Percentiles rank a stretch among this genome's conserved stretches.
Conservation (phyloP, 1,284 basidiomycete species). For the Puccinia triticina region DNA sequence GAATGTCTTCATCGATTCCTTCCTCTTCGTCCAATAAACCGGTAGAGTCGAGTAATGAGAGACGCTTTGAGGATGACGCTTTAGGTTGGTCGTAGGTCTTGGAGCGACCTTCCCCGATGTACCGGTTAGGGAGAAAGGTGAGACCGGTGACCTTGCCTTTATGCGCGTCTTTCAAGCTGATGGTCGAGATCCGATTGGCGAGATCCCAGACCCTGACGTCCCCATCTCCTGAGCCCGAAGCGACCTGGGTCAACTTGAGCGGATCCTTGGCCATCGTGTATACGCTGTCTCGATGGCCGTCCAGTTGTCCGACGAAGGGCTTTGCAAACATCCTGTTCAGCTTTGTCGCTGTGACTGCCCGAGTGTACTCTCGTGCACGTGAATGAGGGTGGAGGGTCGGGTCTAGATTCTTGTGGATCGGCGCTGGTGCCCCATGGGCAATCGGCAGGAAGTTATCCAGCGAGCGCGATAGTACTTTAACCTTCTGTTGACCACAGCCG, state of each 20-base stretch:
- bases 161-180: slow-evolving; percentile 79
- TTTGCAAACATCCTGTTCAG: slow-evolving; percentile 96
- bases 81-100: slow-evolving; percentile 34
- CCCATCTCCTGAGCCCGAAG: slow-evolving; percentile 93
- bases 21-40: slow-evolving; percentile 46
- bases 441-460: slow-evolving; percentile 71
- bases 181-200: slow-evolving; percentile 69
- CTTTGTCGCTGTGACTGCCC: slow-evolving; percentile 92
- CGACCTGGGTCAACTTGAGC: slow-evolving; percentile 76
- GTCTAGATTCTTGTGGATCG: slow-evolving; percentile 86
- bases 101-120: slow-evolving; percentile 42
- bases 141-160: slow-evolving; percentile 88
- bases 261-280: slow-evolving; percentile 82
- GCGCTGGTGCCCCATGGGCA: slow-evolving; percentile 74
- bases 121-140: slow-evolving; percentile 66
- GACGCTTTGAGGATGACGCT: slow-evolving; percentile 21
- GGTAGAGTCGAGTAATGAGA: slow-evolving; percentile 27
- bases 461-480: slow-evolving; percentile 82
- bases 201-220: slow-evolving; percentile 89
- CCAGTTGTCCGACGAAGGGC: slow-evolving; percentile 85
- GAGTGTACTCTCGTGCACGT: slow-evolving; percentile 85
- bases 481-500: slow-evolving; percentile 67
- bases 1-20: slow-evolving; percentile 37
- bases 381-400: slow-evolving; percentile 92
- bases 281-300: slow-evolving; percentile 94